Base-by-base conservation (phyloP, 805 yeast genomes). In the Komagataella populi region DNA sequence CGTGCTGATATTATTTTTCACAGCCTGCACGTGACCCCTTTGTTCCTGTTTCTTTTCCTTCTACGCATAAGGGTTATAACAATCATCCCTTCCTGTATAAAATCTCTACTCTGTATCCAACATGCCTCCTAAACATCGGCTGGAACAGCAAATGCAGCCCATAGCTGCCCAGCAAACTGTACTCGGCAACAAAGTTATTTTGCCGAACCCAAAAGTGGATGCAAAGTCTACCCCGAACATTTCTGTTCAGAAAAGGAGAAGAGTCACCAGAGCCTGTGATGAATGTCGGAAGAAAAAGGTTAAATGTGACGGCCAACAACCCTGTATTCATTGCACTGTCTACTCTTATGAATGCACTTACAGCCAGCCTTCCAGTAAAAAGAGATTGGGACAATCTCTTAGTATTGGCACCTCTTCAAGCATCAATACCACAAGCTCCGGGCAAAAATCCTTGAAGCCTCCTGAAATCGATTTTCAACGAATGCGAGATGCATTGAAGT, bases 321-420 rank as follows among this genome's bases (percentile, higher is more conserved):
- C 91, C 1, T 85, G 95, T 63, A 76, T 78, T 36, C 87, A 82
- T 63, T 88, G 96, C 62, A 84, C 96, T 1, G 96, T 87, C 1
- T 89, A 87, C 66, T 80, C 87, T 18, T 86, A 84, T 64, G 84
- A 79, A 52, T 88, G 96, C 66, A 80, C 95, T 0, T 88, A 88
- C 63, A 86, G 84, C 60, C 87, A 86, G 59, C 91, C 95, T 7
- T 73, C 83, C 50, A 69, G 73, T 51, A 66, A 86, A 49, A 78
- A 77, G 59, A 78, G 59, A 47, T 43, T 48, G 45, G 23, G 60
- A 45, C 54, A 44, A 52, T 62, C 30, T 3, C 23, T 16, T 12
- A 24, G 24, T 45, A 6, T 23, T 4, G 10, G 45, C 4, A 7
- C 46, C 16, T n/a, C 47, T 4, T 49, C 51, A 24, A 46, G 45